These are phyloP conservation scores for Berberis vulgaris DNA, from an alignment of 164 flowering plant genomes.

Conservation along the genomic window DNA sequence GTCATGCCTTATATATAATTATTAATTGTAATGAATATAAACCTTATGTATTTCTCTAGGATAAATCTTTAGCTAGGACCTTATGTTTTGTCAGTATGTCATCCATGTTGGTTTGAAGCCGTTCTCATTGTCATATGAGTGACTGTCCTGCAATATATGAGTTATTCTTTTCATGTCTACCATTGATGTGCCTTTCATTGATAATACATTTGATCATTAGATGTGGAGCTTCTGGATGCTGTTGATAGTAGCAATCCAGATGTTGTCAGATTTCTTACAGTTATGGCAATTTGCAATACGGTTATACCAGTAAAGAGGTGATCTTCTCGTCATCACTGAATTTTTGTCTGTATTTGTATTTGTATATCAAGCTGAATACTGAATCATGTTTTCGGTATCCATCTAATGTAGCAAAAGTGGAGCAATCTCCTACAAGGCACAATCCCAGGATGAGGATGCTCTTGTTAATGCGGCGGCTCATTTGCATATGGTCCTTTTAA, in stretches of 20 bases:
- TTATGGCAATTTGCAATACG: constrained; percentile 96
- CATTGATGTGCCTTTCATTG: not conserved
- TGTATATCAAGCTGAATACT: no score
- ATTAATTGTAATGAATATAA: no score
- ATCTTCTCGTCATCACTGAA: not conserved
- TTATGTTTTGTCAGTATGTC: no score
- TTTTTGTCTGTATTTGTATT: no score
- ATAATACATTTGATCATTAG: constrained; percentile 25
- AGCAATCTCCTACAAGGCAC: constrained; percentile 69
- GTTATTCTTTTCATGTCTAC: not conserved
- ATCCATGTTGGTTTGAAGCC: no score
- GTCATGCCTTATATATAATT: no score
- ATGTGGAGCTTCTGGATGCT: constrained; percentile 64
- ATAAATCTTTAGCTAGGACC: no score
- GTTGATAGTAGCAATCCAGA: constrained; percentile 54
- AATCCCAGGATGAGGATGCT: constrained; percentile 99
- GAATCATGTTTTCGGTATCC: not conserved
- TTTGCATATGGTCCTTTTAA: constrained; percentile 68
- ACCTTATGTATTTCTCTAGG: no score
- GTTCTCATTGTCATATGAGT: no score
- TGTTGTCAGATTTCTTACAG: constrained; percentile 63
- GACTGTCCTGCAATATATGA: not conserved
- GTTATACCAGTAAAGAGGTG: constrained; percentile 83
- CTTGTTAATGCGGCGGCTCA: constrained; percentile 90
- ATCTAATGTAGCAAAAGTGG: constrained; percentile 57